Percentiles rank a stretch among this genome's conserved stretches.
Evolutionary conservation across 1,284 basidiomycete species (phyloP).

Genomic region (Schizophyllum amplum): DNA sequence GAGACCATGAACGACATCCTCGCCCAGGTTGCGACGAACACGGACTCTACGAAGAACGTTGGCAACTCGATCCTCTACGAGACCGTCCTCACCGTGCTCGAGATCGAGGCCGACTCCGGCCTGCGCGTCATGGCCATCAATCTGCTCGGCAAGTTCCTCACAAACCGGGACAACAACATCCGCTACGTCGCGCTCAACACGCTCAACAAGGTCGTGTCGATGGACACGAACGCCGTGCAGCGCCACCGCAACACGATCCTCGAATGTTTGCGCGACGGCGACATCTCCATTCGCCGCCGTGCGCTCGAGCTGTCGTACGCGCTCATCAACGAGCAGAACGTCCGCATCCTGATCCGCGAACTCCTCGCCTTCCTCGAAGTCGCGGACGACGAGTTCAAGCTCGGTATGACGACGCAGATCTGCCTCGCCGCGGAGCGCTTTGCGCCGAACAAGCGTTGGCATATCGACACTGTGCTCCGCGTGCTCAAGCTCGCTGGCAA

Average conservation of each 20-base stretch:
- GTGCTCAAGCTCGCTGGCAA: slow-evolving; percentile 96
- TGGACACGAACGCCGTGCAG: slow-evolving; percentile 98
- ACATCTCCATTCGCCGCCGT: slow-evolving; percentile 95
- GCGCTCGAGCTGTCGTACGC: slow-evolving; percentile 97
- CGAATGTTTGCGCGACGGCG: slow-evolving; percentile 96
- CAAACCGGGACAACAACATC: slow-evolving; percentile 98
- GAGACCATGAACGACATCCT: slow-evolving; percentile 99
- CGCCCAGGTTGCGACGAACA: slow-evolving; percentile 98
- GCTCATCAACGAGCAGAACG: slow-evolving; percentile 93
- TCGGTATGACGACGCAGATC: slow-evolving; percentile 96
- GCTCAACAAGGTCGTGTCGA: slow-evolving; percentile 95
- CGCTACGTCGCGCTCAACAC: slow-evolving; percentile 97
- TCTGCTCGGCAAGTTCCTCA: slow-evolving; percentile 96
- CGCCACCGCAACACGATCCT: slow-evolving; percentile 97
- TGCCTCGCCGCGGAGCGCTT: slow-evolving; percentile 93
- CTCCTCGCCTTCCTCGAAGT: slow-evolving; percentile 95
- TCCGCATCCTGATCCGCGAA: slow-evolving; percentile 88
- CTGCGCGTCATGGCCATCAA: slow-evolving; percentile 99
- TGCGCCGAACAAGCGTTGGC: slow-evolving; percentile 98
- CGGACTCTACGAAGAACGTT: slow-evolving; percentile 96
- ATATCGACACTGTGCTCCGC: slow-evolving; percentile 95
- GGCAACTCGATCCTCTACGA: slow-evolving; percentile 98
- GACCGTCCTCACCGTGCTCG: slow-evolving; percentile 94
- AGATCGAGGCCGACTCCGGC: slow-evolving; percentile 95
- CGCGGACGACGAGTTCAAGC: slow-evolving; percentile 98